Evolutionary conservation across 495 filamentous ascomycete genomes (phyloP).

Genomic region (Neurospora sp.): DNA sequence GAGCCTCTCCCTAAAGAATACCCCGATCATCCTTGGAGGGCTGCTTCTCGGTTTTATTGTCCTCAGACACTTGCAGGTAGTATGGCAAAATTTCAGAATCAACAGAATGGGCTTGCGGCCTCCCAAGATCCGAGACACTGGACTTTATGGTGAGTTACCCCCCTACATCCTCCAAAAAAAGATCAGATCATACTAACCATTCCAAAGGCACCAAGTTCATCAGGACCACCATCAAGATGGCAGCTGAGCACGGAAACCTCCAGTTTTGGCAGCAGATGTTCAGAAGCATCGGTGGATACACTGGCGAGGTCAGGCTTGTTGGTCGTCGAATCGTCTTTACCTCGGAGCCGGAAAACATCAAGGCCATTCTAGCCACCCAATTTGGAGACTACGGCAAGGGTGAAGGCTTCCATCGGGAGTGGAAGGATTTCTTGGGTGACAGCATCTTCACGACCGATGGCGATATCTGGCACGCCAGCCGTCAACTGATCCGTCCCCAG

Average conservation of each 20-base stretch:
- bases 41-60: conserved; percentile 20
- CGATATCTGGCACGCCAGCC: conserved; percentile 59
- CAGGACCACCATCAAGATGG: conserved; percentile 36
- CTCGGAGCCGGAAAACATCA: conserved; percentile 73
- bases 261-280: conserved; percentile 51
- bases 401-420: conserved; percentile 54
- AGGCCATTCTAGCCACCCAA: conserved; percentile 71
- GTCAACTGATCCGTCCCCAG: conserved; percentile 71
- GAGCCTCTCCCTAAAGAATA: conserved; percentile 23
- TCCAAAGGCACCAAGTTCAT: conserved; percentile 52
- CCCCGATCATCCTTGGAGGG: conserved; percentile 15
- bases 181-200: conserved; percentile 4
- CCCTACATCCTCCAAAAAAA: conserved; percentile 6
- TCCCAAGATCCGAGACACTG: conserved; percentile 7
- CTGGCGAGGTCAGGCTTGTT: conserved; percentile 48
- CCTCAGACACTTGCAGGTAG: conserved; percentile 12
- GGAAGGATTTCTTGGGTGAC: conserved; percentile 65
- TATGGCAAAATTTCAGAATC: conserved; percentile 27
- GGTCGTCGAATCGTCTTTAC: conserved; percentile 54
- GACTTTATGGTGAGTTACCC: conserved; percentile 21
- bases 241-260: conserved; percentile 42
- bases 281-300: conserved; percentile 28
- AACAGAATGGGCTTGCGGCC: conserved; percentile 24
- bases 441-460: conserved; percentile 75
- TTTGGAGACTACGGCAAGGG: conserved; percentile 68